A percentile compares a stretch with the other conserved stretches of the same genome.
phyloP scores from a whole-genome alignment of 306 rosid species.

The Lathyrus sativus region DNA sequence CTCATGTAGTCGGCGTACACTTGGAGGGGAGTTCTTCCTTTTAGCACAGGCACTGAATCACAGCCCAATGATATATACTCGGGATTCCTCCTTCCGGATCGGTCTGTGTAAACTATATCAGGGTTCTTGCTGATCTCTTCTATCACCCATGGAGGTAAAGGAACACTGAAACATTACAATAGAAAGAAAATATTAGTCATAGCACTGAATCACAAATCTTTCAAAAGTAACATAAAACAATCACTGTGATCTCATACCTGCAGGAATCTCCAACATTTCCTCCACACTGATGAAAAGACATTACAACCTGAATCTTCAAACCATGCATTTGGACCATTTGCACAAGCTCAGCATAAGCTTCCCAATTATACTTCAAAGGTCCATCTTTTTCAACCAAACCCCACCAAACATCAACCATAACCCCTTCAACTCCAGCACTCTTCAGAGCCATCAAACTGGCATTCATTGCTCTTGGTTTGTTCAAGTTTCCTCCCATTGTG shows the following conservation, averaged over 20 bases:
- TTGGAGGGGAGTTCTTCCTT: slow-evolving; percentile 94
- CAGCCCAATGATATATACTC: slow-evolving; percentile 92
- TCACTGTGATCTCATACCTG: slow-evolving; percentile 52
- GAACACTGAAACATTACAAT: slow-evolving; percentile 67
- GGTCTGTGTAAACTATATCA: slow-evolving; percentile 93
- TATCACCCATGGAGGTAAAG: slow-evolving; percentile 93
- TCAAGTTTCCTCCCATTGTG: slow-evolving; percentile 68
- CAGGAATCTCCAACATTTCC: slow-evolving; percentile 98
- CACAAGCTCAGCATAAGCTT: slow-evolving; percentile 83
- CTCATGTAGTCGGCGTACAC: slow-evolving; percentile 87
- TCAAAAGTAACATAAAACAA: slow-evolving; percentile 9
- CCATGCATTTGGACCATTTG: slow-evolving; percentile 87
- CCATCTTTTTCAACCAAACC: slow-evolving; percentile 94
- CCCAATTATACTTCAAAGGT: slow-evolving; percentile 85
- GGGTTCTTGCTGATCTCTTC: slow-evolving; percentile 92
- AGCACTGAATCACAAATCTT: neutral
- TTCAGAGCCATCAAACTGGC: slow-evolving; percentile 92
- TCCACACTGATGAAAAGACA: slow-evolving; percentile 99
- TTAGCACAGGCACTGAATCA: slow-evolving; percentile 79
- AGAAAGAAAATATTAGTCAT: slow-evolving; percentile 4
- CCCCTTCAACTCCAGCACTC: slow-evolving; percentile 92
- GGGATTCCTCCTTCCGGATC: slow-evolving; percentile 83
- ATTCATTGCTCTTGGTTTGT: slow-evolving; percentile 77
- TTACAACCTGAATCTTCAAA: slow-evolving; percentile 86
- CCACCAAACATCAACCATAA: slow-evolving; percentile 99